Evolutionary conservation across 345 rosid genomes (phyloP).

Genomic region (Rhodomyrtus tomentosa): DNA sequence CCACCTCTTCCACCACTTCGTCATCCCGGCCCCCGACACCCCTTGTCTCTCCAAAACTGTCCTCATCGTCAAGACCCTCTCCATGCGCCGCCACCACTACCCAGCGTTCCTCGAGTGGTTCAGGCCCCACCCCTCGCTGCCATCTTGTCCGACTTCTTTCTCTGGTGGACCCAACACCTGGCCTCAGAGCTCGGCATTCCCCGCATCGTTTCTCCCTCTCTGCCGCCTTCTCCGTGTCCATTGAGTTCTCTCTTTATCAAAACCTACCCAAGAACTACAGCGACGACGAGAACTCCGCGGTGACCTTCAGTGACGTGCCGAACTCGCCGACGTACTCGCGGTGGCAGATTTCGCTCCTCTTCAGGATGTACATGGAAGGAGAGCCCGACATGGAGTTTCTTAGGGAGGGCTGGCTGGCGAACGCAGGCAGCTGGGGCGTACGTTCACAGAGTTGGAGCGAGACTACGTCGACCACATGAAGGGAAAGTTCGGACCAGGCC

Average conservation of each 20-base stretch:
- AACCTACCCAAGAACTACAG: constrained; percentile 8
- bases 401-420: constrained; percentile 13
- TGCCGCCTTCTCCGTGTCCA: constrained; percentile 21
- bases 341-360: constrained; percentile 19
- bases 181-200: constrained; percentile 29
- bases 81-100: constrained; percentile 24
- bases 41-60: not conserved
- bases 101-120: constrained; percentile 34
- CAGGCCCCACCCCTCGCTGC: constrained; percentile 25
- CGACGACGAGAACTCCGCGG: not conserved
- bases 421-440: constrained; percentile 41
- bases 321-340: constrained; percentile 23
- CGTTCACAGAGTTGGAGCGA: constrained; percentile 33
- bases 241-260: constrained; percentile 7
- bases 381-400: constrained; percentile 23
- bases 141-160: constrained; percentile 51
- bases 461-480: constrained; percentile 30
- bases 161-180: constrained; percentile 54
- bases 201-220: constrained; percentile 51
- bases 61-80: constrained; percentile 2
- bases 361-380: constrained; percentile 11
- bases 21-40: constrained; percentile 7
- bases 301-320: constrained; percentile 28
- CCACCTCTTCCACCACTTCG: constrained; percentile 12
- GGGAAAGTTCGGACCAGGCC: constrained; percentile 12